phyloP scores from a whole-genome alignment of 1,284 basidiomycete species.

The Coniophora puteana region DNA sequence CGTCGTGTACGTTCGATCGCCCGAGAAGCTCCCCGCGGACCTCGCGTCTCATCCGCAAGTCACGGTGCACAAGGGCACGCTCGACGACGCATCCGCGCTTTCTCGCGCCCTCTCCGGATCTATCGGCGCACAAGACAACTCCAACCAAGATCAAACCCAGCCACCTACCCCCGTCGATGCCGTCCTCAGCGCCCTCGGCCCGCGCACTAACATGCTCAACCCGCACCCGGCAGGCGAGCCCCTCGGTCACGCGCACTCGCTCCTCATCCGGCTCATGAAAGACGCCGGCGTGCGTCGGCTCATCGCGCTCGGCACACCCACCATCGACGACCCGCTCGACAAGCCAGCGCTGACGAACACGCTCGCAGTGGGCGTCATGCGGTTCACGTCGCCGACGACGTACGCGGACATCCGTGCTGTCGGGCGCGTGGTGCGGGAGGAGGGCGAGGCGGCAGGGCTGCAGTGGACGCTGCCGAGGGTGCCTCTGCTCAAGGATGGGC shows the following conservation, averaged over 20 bases:
- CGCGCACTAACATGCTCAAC: conserved; percentile 31
- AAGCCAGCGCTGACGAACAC: conserved; percentile 46
- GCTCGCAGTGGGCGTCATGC: conserved; percentile 37
- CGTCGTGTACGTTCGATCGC: conserved; percentile 58
- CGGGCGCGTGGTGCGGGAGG: conserved; percentile 47
- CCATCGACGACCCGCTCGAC: conserved; percentile 58
- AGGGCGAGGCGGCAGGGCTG: conserved; percentile 45
- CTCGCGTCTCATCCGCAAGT: conserved; percentile 41
- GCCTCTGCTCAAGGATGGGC: conserved; percentile 49
- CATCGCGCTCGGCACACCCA: conserved; percentile 61
- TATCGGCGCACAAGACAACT: no score
- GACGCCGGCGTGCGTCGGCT: conserved; percentile 49
- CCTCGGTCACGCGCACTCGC: conserved; percentile 53
- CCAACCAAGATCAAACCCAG: no score
- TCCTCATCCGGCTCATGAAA: conserved; percentile 53
- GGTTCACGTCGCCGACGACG: conserved; percentile 35
- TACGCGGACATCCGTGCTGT: conserved; percentile 49
- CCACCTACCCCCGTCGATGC: no score
- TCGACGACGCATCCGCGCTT: conserved; percentile 47
- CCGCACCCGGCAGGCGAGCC: conserved; percentile 47
- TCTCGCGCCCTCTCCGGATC: conserved; percentile 47
- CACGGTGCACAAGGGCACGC: conserved; percentile 48
- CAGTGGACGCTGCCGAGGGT: conserved; percentile 69
- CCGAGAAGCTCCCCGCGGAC: conserved; percentile 55
- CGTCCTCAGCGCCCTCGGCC: conserved; percentile 65